These are phyloP conservation scores for Camellia japonica DNA, from an alignment of 148 eudicot genomes.

Conservation along the genomic window DNA sequence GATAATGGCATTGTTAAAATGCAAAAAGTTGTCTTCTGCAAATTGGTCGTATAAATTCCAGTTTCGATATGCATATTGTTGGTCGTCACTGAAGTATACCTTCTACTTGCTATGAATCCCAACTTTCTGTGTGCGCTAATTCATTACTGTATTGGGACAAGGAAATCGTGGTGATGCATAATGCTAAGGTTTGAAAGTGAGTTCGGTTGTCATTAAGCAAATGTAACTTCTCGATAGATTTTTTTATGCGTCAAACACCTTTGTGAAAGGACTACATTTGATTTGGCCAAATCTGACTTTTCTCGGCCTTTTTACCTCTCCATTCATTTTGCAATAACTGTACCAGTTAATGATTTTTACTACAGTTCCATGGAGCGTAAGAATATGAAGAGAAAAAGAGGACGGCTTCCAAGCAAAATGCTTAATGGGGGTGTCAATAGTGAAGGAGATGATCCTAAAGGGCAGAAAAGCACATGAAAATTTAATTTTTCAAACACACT, in stretches of 20 bases:
- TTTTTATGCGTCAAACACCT: background rate
- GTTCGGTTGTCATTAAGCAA: background rate
- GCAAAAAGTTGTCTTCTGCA: background rate
- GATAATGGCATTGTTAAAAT: too few relatives aligned
- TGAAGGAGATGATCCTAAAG: constrained; percentile 4
- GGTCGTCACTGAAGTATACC: background rate
- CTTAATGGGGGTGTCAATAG: background rate
- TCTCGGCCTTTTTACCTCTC: background rate
- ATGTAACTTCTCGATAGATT: background rate
- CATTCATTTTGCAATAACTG: background rate
- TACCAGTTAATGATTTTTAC: background rate
- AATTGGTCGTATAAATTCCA: background rate
- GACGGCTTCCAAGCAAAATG: background rate
- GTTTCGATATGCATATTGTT: background rate
- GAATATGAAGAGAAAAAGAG: background rate
- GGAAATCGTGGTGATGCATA: constrained; percentile 1
- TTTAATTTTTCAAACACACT: background rate
- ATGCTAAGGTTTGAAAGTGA: background rate
- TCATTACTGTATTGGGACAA: background rate
- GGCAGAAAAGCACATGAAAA: background rate
- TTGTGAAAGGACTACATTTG: background rate
- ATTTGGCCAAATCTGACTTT: background rate
- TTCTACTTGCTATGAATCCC: background rate
- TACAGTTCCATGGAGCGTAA: constrained; percentile 13
- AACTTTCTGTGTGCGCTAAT: background rate